phyloP scores from a whole-genome alignment of 2,329 filamentous ascomycete genomes.

The Xylaria sp. region DNA sequence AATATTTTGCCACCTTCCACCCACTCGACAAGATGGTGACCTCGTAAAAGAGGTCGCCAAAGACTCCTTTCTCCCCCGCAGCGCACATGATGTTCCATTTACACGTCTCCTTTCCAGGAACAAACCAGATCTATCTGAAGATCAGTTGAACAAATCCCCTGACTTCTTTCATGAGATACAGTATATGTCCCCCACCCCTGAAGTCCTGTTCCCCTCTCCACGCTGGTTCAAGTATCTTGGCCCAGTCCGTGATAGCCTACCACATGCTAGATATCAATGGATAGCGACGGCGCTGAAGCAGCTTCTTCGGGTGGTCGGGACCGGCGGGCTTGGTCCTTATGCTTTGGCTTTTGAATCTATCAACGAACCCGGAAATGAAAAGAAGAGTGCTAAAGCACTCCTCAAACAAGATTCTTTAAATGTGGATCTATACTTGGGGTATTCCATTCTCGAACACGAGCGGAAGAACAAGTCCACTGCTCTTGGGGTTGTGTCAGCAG shows the following conservation, averaged over 20 bases:
- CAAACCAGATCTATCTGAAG: conserved; percentile 26
- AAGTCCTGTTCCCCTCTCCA: conserved; percentile 63
- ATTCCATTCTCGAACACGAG: conserved; percentile 76
- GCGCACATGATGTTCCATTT: conserved; percentile 50
- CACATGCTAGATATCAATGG: conserved; percentile 57
- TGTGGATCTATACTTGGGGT: conserved; percentile 79
- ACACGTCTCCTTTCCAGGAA: conserved; percentile 15
- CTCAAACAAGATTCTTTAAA: conserved; percentile 75
- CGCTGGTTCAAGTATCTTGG: conserved; percentile 59
- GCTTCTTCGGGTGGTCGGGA: conserved; percentile 59
- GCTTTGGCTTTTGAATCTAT: conserved; percentile 73
- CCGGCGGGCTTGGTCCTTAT: conserved; percentile 73
- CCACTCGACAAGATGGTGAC: conserved; percentile 49
- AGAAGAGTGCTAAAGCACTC: conserved; percentile 77
- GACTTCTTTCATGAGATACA: conserved; percentile 44
- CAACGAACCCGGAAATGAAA: conserved; percentile 65
- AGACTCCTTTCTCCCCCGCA: conserved; percentile 63
- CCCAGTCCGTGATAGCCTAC: conserved; percentile 38
- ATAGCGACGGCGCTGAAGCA: conserved; percentile 66
- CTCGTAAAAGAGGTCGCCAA: conserved; percentile 53
- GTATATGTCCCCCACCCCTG: conserved; percentile 47
- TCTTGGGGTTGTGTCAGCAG: conserved; percentile 73
- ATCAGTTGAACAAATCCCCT: conserved; percentile 36
- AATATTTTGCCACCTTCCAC: conserved; percentile 73
- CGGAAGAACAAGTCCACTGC: conserved; percentile 68